Evolutionary conservation across 306 rosid species (phyloP).

Genomic region (Pterocarpus macrocarpus): DNA sequence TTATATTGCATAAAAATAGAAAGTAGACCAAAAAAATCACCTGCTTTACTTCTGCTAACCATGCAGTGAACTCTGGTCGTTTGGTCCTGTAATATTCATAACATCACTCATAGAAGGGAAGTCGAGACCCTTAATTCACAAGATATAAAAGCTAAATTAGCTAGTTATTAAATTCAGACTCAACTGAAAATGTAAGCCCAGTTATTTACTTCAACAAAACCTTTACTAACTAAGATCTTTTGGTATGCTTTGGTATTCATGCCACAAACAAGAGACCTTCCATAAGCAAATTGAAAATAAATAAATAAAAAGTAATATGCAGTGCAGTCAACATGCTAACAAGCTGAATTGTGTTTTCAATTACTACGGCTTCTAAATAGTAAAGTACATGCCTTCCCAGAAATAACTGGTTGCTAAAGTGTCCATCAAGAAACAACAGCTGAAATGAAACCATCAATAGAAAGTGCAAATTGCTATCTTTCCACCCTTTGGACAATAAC

Average conservation of each 20-base stretch:
- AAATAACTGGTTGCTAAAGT: neutral
- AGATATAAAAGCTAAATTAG: slow-evolving; percentile 40
- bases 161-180: slow-evolving; percentile 21
- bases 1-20: slow-evolving; percentile 15
- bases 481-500: slow-evolving; percentile 24
- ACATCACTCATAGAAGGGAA: slow-evolving; percentile 45
- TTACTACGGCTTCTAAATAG: slow-evolving; percentile 26
- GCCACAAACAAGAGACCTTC: slow-evolving; percentile 27
- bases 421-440: neutral
- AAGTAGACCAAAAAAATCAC: slow-evolving; percentile 54
- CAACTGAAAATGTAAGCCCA: slow-evolving; percentile 2
- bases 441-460: slow-evolving; percentile 14
- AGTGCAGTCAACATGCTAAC: slow-evolving; percentile 15
- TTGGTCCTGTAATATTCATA: slow-evolving; percentile 73
- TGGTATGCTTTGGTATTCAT: neutral
- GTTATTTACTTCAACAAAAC: slow-evolving; percentile 15
- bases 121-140: slow-evolving; percentile 39
- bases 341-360: neutral
- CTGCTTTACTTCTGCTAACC: slow-evolving; percentile 94
- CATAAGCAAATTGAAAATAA: neutral
- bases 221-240: slow-evolving; percentile 28
- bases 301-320: neutral
- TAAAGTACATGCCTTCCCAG: neutral
- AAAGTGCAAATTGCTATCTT: slow-evolving; percentile 3
- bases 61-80: slow-evolving; percentile 98